Percentiles rank a stretch among this genome's conserved stretches.
Conservation (phyloP, 2,329 filamentous ascomycete genomes). For the Thielaviopsis populi region DNA sequence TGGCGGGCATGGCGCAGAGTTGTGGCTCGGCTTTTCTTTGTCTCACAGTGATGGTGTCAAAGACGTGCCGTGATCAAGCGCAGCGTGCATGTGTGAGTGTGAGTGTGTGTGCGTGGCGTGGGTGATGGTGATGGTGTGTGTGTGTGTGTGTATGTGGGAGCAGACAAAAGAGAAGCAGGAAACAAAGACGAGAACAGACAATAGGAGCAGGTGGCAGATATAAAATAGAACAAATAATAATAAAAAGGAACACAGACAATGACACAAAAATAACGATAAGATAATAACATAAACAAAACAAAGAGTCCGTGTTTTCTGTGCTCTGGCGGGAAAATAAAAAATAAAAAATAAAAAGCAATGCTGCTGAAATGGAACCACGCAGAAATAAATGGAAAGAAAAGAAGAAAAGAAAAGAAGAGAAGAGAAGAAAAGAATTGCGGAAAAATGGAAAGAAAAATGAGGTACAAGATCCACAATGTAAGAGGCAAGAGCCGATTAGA, state of each 20-base stretch:
- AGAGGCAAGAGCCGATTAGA: not conserved
- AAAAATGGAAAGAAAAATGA: not conserved
- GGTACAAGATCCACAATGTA: not conserved
- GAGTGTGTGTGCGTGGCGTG: not conserved
- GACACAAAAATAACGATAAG: not conserved
- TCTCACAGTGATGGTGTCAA: not conserved
- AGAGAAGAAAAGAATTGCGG: too few species aligned
- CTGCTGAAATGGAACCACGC: not conserved
- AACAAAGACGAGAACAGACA: not conserved
- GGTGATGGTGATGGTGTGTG: too few species aligned
- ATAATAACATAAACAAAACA: not conserved
- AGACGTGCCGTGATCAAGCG: not conserved
- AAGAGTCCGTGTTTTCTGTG: not conserved
- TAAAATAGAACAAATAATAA: slow-evolving; percentile 2
- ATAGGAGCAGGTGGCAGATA: not conserved
- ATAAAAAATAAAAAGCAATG: not conserved
- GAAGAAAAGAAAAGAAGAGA: not conserved
- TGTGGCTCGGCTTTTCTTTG: not conserved
- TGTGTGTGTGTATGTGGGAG: not conserved
- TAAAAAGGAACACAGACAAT: slow-evolving; percentile 2
- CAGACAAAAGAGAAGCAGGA: not conserved
- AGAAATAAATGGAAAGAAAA: not conserved
- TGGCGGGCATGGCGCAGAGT: not conserved
- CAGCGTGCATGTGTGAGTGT: not conserved
- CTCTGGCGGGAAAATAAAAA: not conserved